These are phyloP conservation scores for Cyclotella kingstonii DNA, from an alignment of 108 stramenopile genomes.

Conservation along the genomic window DNA sequence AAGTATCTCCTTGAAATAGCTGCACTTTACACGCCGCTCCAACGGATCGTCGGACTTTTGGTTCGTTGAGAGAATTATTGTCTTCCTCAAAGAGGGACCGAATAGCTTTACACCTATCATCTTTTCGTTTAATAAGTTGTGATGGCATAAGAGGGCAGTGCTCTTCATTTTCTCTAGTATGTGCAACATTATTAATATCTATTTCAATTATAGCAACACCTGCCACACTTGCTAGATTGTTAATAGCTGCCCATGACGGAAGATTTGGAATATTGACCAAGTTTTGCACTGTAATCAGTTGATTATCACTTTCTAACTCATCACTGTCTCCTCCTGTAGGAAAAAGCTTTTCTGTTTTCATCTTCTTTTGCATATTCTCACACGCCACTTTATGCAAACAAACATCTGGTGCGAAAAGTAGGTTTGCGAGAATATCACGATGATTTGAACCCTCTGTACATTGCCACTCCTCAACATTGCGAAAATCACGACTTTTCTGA, in stretches of 20 bases:
- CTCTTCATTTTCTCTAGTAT: neutral
- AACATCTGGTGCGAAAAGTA: constrained; percentile 37
- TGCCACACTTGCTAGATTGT: constrained; percentile 54
- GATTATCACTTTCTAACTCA: neutral
- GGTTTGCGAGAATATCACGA: constrained; percentile 60
- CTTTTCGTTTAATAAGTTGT: neutral
- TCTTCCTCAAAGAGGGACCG: neutral
- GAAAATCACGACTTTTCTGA: constrained; percentile 12
- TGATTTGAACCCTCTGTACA: constrained; percentile 64
- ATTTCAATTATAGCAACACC: constrained; percentile 60
- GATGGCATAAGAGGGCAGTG: constrained; percentile 28
- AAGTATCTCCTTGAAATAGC: constrained; percentile 32
- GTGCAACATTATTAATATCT: constrained; percentile 19
- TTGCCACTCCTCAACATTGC: constrained; percentile 39
- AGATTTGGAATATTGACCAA: constrained; percentile 11
- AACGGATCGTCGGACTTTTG: constrained; percentile 25
- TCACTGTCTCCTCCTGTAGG: constrained; percentile 11
- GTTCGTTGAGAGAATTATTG: neutral
- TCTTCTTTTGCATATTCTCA: neutral
- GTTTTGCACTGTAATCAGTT: neutral
- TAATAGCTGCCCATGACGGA: constrained; percentile 69
- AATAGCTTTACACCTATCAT: constrained; percentile 1
- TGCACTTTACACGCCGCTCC: constrained; percentile 45
- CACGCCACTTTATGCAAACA: neutral
- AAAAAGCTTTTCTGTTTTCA: neutral